Conservation (phyloP, 2,329 filamentous ascomycete species). For the Botrytis sinoallii region DNA sequence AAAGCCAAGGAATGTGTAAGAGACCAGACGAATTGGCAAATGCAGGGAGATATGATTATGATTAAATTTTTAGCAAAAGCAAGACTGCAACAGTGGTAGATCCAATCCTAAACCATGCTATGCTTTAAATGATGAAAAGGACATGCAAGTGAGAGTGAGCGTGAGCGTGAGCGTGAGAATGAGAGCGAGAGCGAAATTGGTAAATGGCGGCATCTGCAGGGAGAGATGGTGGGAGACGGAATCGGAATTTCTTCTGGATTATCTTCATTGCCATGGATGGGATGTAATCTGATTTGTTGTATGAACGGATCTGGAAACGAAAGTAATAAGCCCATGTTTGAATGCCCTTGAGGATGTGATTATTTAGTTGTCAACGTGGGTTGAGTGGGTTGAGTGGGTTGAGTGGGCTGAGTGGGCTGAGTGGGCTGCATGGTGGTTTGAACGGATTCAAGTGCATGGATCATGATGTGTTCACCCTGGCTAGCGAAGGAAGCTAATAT, state of each 20-base stretch:
- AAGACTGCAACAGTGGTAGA: constrained; percentile 8
- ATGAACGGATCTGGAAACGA: background rate
- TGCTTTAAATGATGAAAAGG: background rate
- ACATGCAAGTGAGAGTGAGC: background rate
- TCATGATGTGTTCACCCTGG: background rate
- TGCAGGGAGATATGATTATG: constrained; percentile 14
- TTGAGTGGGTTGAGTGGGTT: background rate
- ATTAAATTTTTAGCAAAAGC: constrained; percentile 1
- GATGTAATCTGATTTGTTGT: background rate
- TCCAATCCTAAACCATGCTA: constrained; percentile 14
- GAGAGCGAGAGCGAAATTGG: background rate
- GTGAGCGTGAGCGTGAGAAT: background rate
- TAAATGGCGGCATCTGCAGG: constrained; percentile 6
- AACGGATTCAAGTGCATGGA: background rate
- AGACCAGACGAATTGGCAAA: constrained; percentile 2
- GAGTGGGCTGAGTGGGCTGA: background rate
- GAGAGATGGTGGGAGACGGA: background rate
- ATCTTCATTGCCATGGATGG: constrained; percentile 4
- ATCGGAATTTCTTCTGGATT: background rate
- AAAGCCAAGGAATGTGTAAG: constrained; percentile 12
- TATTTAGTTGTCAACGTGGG: background rate
- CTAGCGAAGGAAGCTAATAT: background rate
- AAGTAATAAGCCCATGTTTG: background rate
- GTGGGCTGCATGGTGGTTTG: background rate
- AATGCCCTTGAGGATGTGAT: background rate